Evolutionary conservation across 2,329 filamentous ascomycete genomes (phyloP).

Genomic region (Mollisiaceae sp.): DNA sequence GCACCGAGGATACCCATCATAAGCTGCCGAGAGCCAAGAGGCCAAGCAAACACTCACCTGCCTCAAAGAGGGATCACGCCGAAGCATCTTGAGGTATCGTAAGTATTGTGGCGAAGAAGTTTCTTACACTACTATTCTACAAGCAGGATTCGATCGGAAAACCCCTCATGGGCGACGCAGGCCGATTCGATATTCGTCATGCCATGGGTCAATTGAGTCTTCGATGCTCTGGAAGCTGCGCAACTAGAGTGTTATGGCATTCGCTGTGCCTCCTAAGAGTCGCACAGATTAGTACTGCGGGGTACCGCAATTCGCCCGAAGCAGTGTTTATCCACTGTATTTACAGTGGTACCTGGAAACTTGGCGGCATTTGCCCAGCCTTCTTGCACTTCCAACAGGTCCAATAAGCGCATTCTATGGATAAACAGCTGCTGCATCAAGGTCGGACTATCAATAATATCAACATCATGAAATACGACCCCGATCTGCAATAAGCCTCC

Average conservation of each 20-base stretch:
- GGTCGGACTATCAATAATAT: constrained; percentile 10
- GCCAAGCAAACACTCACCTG: constrained; percentile 13
- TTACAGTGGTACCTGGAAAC: constrained; percentile 8
- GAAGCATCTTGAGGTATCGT: constrained; percentile 11
- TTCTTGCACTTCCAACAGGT: neutral
- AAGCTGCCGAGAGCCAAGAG: constrained; percentile 12
- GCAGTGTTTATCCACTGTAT: neutral
- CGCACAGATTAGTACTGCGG: neutral
- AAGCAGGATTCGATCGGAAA: neutral
- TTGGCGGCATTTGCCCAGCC: constrained; percentile 4
- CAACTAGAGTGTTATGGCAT: neutral
- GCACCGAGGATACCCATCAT: constrained; percentile 4
- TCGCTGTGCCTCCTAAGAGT: neutral
- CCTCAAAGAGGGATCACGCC: constrained; percentile 17
- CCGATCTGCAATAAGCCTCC: constrained; percentile 15
- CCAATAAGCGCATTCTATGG: neutral
- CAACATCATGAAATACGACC: constrained; percentile 6
- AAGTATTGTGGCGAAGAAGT: constrained; percentile 9
- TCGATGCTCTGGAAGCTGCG: neutral
- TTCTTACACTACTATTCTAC: neutral
- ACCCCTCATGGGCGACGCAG: neutral
- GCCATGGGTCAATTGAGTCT: neutral
- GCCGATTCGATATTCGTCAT: neutral
- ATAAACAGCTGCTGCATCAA: constrained; percentile 10
- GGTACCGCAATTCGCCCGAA: neutral